These are phyloP conservation scores for Podospora pseudopauciseta DNA, from an alignment of 495 filamentous ascomycete species.

Conservation along the genomic window DNA sequence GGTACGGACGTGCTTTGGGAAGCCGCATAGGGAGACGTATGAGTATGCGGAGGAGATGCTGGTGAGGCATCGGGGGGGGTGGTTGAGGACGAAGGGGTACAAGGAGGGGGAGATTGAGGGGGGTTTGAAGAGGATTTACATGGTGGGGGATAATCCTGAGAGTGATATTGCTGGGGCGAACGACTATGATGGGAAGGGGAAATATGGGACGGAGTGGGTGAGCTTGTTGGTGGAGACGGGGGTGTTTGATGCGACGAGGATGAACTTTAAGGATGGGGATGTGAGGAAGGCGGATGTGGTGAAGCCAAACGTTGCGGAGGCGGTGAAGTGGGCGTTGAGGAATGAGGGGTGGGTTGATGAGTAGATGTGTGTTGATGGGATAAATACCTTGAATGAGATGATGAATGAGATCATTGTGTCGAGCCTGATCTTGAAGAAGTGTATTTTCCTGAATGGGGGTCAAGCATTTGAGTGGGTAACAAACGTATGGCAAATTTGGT, in stretches of 20 bases:
- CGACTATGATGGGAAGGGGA: constrained; percentile 54
- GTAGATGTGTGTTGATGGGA: background rate
- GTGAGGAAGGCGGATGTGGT: constrained; percentile 50
- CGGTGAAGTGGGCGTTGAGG: constrained; percentile 41
- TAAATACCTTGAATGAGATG: background rate
- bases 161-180: constrained; percentile 92
- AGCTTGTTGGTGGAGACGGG: constrained; percentile 82
- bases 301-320: constrained; percentile 57
- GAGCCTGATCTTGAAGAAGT: background rate
- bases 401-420: background rate
- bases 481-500: too few relatives aligned
- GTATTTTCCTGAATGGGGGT: too few relatives aligned
- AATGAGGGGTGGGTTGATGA: constrained; percentile 35
- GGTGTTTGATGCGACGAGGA: constrained; percentile 57
- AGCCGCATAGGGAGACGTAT: constrained; percentile 75
- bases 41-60: constrained; percentile 77
- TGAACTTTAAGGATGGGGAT: constrained; percentile 28
- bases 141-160: constrained; percentile 97
- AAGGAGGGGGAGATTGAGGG: constrained; percentile 37
- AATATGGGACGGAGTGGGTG: constrained; percentile 65
- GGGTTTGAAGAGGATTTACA: constrained; percentile 68
- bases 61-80: constrained; percentile 47
- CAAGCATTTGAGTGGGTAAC: too few relatives aligned
- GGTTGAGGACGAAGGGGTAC: constrained; percentile 49
- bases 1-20: constrained; percentile 70